Evolutionary conservation across 139 green algal species (phyloP).

Genomic region (Closterium sp.): DNA sequence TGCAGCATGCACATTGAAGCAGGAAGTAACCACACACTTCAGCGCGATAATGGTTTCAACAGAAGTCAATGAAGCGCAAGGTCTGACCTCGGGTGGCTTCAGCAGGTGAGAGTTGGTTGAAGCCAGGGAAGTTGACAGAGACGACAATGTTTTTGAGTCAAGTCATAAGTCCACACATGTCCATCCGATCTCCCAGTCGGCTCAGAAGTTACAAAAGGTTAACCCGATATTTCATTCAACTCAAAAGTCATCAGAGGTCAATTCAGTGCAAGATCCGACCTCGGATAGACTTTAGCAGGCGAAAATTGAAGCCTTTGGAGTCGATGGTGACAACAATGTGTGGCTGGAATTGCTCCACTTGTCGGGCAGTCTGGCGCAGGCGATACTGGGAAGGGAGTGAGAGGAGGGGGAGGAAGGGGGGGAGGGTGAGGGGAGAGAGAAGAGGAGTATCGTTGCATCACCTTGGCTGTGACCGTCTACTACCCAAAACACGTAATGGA

Average conservation of each 20-base stretch:
- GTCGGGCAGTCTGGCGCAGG: not conserved
- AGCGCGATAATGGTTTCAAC: not conserved
- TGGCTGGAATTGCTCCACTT: not conserved
- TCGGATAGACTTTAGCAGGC: not conserved
- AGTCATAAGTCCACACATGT: no score
- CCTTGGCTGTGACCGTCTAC: no score
- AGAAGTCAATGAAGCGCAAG: not conserved
- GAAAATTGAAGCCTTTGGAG: slow-evolving; percentile 2
- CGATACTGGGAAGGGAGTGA: not conserved
- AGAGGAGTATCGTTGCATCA: no score
- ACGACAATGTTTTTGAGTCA: no score
- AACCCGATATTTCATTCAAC: not conserved
- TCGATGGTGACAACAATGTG: slow-evolving; percentile 10
- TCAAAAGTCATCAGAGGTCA: not conserved
- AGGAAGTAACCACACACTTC: not conserved
- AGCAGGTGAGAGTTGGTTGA: not conserved
- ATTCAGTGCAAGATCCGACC: not conserved
- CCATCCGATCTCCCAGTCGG: no score
- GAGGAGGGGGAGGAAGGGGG: not conserved
- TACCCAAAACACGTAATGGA: no score
- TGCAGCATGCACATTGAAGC: not conserved
- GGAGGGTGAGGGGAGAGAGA: no score
- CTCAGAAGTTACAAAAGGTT: not conserved
- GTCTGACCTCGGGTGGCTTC: not conserved
- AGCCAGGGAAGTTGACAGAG: not conserved